Base-by-base conservation (phyloP, 2,329 filamentous ascomycete genomes). In the Colletotrichum eleusines region DNA sequence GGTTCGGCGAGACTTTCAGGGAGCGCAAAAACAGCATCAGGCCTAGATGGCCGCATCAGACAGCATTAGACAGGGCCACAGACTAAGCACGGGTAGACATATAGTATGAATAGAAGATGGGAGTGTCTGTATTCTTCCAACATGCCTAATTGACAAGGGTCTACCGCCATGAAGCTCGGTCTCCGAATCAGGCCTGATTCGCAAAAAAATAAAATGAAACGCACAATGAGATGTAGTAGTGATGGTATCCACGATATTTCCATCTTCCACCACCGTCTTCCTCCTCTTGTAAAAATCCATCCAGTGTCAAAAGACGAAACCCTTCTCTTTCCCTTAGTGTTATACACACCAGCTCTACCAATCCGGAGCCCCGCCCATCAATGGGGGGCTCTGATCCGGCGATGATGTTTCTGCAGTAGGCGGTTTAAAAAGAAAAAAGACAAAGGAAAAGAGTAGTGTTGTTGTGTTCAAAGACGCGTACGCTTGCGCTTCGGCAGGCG, bases 371-470 rank as follows among this genome's bases (percentile, higher is more conserved):
- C n/a, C 16, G 11, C 26, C 55, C 42, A 44, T 44, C 42, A 40
- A 9, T 18, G 20, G 1, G 35, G 57, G 46, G 53, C 38, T 18
- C 20, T 38, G n/a, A 16, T 53, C 53, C 62, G 53, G 48, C n/a
- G 35, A 33, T 16, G 46, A 62, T 55, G 38, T 53, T 57, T 38
- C 48, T 23, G 62, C 55, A 35, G 46, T 18, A 33, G 12, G 33
- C 23, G 16, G 18, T 48, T 38, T 33, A 33, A 66, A 20, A 53
- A 53, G 26, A 20, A 6, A 31, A 44, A 57, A 33, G 50, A 73
- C 72, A 73, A 73, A 73, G 63, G 70, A 71, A 67, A 73, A 12
- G 68, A 53, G n/a, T 64, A 20, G 42, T 33, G 31, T 71, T 33
- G 14, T 28, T 51, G 48, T 68, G n/a, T 57, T 60, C 46, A n/a